Conservation (phyloP, 306 rosid genomes). For the Gleditsia sinensis region DNA sequence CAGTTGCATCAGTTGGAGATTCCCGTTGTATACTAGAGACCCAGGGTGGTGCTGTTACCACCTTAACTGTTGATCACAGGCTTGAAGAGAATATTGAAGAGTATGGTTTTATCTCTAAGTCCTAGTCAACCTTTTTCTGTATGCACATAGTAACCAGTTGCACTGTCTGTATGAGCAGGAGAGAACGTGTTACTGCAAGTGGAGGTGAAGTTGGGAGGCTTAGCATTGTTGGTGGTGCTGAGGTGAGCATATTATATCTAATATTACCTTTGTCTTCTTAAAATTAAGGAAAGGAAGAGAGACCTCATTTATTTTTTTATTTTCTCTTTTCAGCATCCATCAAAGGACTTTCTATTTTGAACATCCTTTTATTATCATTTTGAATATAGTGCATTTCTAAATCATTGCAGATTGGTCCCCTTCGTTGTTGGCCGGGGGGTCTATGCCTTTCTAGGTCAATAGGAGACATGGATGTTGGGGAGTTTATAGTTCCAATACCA, state of each 20-base stretch:
- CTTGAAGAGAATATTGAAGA: slow-evolving; percentile 95
- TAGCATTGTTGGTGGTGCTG: slow-evolving; percentile 88
- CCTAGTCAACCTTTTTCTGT: slow-evolving; percentile 2
- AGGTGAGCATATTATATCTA: slow-evolving; percentile 56
- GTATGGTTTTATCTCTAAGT: slow-evolving; percentile 44
- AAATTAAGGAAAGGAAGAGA: not conserved
- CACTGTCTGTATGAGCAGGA: slow-evolving; percentile 49
- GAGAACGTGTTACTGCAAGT: slow-evolving; percentile 93
- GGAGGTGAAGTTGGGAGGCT: slow-evolving; percentile 99
- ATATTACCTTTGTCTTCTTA: not conserved
- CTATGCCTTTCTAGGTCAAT: slow-evolving; percentile 79
- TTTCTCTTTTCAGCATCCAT: not conserved
- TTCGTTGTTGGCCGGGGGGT: slow-evolving; percentile 87
- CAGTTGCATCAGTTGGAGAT: slow-evolving; percentile 97
- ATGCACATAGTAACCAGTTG: slow-evolving; percentile 23
- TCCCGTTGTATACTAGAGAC: slow-evolving; percentile 93
- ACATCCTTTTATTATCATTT: slow-evolving; percentile 23
- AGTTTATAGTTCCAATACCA: slow-evolving; percentile 74
- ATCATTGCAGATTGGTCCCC: slow-evolving; percentile 88
- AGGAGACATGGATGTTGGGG: slow-evolving; percentile 82
- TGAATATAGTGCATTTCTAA: slow-evolving; percentile 29
- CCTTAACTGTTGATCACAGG: slow-evolving; percentile 92
- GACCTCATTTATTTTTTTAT: not conserved
- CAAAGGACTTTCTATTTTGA: slow-evolving; percentile 9
- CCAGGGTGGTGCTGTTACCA: slow-evolving; percentile 79